Base-by-base conservation (phyloP, 495 filamentous ascomycete species). In the Penicillium paxilli region DNA sequence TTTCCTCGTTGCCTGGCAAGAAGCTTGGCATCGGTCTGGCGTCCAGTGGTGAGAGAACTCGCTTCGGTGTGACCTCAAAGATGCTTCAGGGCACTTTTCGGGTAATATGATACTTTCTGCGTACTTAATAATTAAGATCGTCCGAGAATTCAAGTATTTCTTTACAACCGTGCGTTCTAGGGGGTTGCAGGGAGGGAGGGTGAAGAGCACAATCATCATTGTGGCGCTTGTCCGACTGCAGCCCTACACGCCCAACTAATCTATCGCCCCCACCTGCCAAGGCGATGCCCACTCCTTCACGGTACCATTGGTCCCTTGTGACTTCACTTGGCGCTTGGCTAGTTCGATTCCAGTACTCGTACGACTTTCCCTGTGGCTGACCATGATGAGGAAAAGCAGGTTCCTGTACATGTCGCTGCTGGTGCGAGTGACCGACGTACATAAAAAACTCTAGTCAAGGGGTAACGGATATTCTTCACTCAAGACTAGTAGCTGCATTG, bases 1-100 rank as follows among this genome's bases (percentile, higher is more conserved):
- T 66, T 66, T 66, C 49, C 61, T 56, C 26, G 64, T 41, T 66
- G 64, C 64, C 64, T 66, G 40, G 61, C 17, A 30, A 19, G 21
- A 52, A 26, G 20, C 62, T 65, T 65, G 62, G 62, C 62, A 45
- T 14, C 20, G 20, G n/a, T 10, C 21, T 24, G n/a, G 23, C 19
- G 40, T 22, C n/a, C n/a, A n/a, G n/a, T 10, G 40, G 17, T n/a
- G 9, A 20, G 37, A 17, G 19, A 42, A 44, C 52, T 48, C n/a
- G 10, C 10, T 47, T 42, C 20, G 16, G 35, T 37, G 33, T 38
- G 35, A 17, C 35, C 11, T 7, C 35, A 38, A 19, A n/a, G 2
- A 2, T 38, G 35, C 35, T 38, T 19, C 35, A 38, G 16, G n/a
- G 12, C 4, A n/a, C 16, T 16, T 16, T 19, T 16, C 35, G 17